Evolutionary conservation across 2,329 filamentous ascomycete species (phyloP), one percentile per base, ranked within the genome.

Genomic region (Mariannaea elegans): DNA sequence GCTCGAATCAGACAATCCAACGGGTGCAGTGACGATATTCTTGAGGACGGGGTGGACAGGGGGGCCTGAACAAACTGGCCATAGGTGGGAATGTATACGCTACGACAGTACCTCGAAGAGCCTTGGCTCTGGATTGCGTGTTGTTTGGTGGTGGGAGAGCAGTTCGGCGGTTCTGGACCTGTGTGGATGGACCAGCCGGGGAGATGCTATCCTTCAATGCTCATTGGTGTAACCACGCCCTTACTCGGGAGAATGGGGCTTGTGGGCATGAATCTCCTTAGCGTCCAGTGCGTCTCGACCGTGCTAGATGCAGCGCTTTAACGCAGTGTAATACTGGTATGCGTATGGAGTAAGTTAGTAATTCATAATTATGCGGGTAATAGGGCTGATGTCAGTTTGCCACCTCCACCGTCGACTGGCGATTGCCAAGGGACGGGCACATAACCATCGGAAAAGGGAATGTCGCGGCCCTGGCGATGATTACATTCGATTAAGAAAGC

Each of bases 11-110:
- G 52, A 63, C 53, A 60, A 47, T 54, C 24, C 27, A 39, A 21
- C 42, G 49, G 53, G n/a, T 39, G 38, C 39, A 61, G 59, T 65
- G 64, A 69, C 56, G 66, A 69, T 65, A 60, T 60, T 48, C 54
- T 38, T 55, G 32, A 47, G 21, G 49, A 56, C 66, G 63, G 65
- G 45, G 61, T 32, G 49, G 52, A 50, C 56, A 58, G 53, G 39
- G 53, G 45, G 50, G n/a, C 46, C 23, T 32, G 45, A 49, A 51
- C 39, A 14, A 58, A 36, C 48, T 56, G 42, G 56, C 52, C 53
- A 61, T 61, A 45, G 60, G 31, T 24, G 19, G 14, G 55, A 16
- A 31, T 23, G 12, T 23, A 36, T 18, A 42, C 49, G 49, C 49
- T 32, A 42, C 48, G 34, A 24, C 10, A 32, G 21, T 21, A 10